phyloP scores from a whole-genome alignment of 345 rosid species.

The Murraya paniculata region DNA sequence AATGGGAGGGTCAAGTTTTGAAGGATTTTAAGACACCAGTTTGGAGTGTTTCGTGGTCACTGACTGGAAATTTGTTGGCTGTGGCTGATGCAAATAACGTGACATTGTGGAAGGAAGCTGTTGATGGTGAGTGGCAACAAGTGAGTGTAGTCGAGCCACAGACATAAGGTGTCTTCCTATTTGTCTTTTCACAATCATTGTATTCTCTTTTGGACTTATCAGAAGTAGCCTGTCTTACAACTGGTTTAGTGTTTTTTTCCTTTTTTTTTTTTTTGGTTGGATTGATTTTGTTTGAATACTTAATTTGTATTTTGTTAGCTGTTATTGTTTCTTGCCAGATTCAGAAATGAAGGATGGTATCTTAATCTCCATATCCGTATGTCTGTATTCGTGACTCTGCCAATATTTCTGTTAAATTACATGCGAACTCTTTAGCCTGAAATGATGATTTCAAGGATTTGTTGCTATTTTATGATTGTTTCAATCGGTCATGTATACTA shows the following conservation, averaged over 20 bases:
- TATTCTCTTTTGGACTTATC: background rate
- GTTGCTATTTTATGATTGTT: background rate
- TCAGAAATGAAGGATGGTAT: background rate
- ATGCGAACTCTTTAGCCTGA: background rate
- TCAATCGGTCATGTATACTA: background rate
- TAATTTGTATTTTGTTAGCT: background rate
- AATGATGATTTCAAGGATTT: background rate
- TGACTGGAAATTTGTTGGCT: slow-evolving; percentile 27
- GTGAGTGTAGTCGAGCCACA: slow-evolving; percentile 12
- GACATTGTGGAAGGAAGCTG: slow-evolving; percentile 22
- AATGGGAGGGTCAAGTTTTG: slow-evolving; percentile 22
- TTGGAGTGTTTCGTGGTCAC: slow-evolving; percentile 23
- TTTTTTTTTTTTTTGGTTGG: background rate
- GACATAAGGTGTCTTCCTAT: background rate
- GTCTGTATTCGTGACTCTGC: background rate
- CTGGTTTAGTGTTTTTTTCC: background rate
- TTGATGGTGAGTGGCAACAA: slow-evolving; percentile 21
- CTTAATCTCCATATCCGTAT: background rate
- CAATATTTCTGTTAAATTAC: background rate
- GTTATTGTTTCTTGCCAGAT: background rate
- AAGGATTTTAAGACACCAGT: slow-evolving; percentile 22
- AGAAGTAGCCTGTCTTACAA: background rate
- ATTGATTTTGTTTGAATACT: background rate
- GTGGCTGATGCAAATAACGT: slow-evolving; percentile 23
- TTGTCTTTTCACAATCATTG: background rate